Evolutionary conservation across 108 stramenopile genomes (phyloP).

Genomic region (Aurantiochytrium sp.): DNA sequence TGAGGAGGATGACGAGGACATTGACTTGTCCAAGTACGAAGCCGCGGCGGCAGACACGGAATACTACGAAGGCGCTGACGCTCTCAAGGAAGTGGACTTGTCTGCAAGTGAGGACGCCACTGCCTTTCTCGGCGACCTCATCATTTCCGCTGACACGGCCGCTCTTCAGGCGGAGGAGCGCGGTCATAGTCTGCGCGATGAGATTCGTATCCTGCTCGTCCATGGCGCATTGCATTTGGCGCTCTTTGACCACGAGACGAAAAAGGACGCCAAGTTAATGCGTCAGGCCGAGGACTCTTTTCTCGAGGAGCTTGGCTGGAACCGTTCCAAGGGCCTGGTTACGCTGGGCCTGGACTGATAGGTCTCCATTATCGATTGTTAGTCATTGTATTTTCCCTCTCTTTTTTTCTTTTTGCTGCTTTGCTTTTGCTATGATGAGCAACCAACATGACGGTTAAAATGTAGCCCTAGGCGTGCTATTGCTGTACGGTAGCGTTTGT

Average conservation of each 20-base stretch:
- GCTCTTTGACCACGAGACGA: background rate
- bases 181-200: background rate
- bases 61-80: background rate
- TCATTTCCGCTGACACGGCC: background rate
- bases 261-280: background rate
- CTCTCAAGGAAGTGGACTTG: background rate
- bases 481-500: no score
- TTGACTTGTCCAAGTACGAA: no score
- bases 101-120: background rate
- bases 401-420: no score
- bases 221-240: background rate
- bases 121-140: background rate
- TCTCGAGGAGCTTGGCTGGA: background rate
- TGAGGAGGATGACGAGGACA: no score
- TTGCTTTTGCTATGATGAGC: no score
- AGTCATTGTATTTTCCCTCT: no score
- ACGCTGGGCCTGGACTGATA: no score
- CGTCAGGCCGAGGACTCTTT: background rate
- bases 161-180: background rate
- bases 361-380: no score
- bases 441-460: no score
- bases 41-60: background rate
- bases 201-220: background rate
- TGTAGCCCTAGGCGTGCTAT: no score
- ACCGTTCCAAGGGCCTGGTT: background rate